A percentile compares a stretch with the other conserved stretches of the same genome.
Evolutionary conservation across 208 protist genomes (phyloP).

Genomic region (Wallacemonas collosoma): DNA sequence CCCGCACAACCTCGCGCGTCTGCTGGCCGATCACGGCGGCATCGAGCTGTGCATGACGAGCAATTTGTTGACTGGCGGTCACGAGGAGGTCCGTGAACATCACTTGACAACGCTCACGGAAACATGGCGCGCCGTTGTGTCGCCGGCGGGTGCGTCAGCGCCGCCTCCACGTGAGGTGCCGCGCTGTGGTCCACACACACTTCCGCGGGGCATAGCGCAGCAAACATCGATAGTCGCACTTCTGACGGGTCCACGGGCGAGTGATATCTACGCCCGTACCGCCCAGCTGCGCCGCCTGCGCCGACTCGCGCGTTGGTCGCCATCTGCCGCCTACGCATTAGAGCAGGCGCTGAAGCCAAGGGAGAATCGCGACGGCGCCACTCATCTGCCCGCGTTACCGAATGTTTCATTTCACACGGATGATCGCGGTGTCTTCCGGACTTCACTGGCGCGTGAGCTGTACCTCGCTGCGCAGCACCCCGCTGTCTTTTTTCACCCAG

Average conservation of each 20-base stretch:
- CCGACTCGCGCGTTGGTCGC: constrained; percentile 8
- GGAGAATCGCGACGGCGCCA: too few species aligned
- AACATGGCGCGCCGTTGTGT: constrained; percentile 26
- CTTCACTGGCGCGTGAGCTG: constrained; percentile 62
- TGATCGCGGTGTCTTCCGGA: constrained; percentile 86
- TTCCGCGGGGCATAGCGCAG: neutral
- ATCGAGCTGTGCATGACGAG: constrained; percentile 90
- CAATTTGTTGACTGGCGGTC: constrained; percentile 75
- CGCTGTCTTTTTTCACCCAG: constrained; percentile 18
- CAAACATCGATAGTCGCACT: constrained; percentile 4
- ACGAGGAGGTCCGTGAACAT: constrained; percentile 54
- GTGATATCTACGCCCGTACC: constrained; percentile 4
- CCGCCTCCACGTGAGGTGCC: neutral
- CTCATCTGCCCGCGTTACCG: constrained; percentile 25
- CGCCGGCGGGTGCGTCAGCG: too few species aligned
- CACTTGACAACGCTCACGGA: constrained; percentile 45
- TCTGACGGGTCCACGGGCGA: neutral
- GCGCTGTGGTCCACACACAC: neutral
- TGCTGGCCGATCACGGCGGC: constrained; percentile 44
- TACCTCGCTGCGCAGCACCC: constrained; percentile 48
- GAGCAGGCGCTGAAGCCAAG: neutral
- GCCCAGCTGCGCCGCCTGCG: constrained; percentile 5
- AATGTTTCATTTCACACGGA: constrained; percentile 83
- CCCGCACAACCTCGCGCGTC: constrained; percentile 22
- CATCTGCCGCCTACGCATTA: neutral